Percentiles rank a stretch among this genome's conserved stretches.
Evolutionary conservation across 495 filamentous ascomycete genomes (phyloP).

Genomic region (Evernia prunastri): DNA sequence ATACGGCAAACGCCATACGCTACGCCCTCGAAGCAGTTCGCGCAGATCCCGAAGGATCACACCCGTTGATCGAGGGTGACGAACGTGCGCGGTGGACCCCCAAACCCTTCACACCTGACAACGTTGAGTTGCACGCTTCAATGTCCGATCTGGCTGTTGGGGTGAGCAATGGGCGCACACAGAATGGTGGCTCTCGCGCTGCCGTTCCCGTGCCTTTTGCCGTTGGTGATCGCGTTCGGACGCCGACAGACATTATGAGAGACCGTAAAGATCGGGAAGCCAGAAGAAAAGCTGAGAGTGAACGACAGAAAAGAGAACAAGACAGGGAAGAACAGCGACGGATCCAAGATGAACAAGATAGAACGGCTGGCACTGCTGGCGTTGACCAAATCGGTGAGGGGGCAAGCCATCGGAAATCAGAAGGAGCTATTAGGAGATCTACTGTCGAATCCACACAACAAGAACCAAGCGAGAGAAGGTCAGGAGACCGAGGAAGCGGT

Average conservation of each 20-base stretch:
- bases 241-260: conserved; percentile 70
- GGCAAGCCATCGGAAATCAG: conserved; percentile 33
- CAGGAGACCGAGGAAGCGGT: conserved; percentile 25
- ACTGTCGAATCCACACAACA: conserved; percentile 17
- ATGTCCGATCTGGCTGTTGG: conserved; percentile 78
- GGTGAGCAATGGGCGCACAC: conserved; percentile 40
- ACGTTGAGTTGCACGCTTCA: conserved; percentile 82
- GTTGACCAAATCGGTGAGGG: conserved; percentile 39
- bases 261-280: conserved; percentile 63
- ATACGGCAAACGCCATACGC: conserved; percentile 73
- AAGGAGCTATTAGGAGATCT: conserved; percentile 21
- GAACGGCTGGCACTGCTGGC: conserved; percentile 53
- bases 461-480: conserved; percentile 20
- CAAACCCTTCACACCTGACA: conserved; percentile 74
- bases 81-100: conserved; percentile 44
- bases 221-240: conserved; percentile 40
- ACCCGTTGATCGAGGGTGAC: conserved; percentile 18
- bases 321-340: conserved; percentile 47
- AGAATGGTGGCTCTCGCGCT: conserved; percentile 45
- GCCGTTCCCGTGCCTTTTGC: conserved; percentile 40
- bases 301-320: conserved; percentile 44
- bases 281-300: conserved; percentile 45
- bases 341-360: conserved; percentile 46
- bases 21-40: conserved; percentile 87
- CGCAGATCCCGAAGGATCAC: conserved; percentile 22